These are phyloP conservation scores for Lichtheimia ramosa DNA, from an alignment of 371 early-diverging fungal genomes.

Conservation along the genomic window DNA sequence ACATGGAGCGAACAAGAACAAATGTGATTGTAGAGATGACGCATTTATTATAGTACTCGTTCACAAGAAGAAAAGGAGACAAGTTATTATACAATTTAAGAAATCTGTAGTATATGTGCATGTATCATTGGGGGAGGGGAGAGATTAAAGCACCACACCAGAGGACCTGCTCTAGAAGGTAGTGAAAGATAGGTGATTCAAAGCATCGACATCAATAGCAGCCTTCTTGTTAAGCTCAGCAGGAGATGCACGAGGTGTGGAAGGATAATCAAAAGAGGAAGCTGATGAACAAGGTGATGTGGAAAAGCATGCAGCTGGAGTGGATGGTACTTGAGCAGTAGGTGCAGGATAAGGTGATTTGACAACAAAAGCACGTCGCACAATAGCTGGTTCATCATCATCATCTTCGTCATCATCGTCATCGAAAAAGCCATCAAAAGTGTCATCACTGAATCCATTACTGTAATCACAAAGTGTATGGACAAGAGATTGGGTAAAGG, in stretches of 20 bases:
- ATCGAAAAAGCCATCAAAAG: too few relatives aligned
- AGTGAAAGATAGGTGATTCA: background rate
- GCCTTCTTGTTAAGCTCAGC: background rate
- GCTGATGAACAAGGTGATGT: constrained; percentile 6
- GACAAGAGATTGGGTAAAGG: background rate
- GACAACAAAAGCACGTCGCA: background rate
- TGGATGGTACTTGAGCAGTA: background rate
- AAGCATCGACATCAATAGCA: constrained; percentile 5
- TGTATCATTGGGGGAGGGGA: too few relatives aligned
- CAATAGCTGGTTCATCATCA: too few relatives aligned
- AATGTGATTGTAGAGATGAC: too few relatives aligned
- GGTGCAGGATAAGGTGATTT: background rate
- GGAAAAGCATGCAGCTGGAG: constrained; percentile 4
- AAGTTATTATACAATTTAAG: too few relatives aligned
- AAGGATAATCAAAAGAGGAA: constrained; percentile 1
- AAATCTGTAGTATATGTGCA: too few relatives aligned
- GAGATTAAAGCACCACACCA: too few relatives aligned
- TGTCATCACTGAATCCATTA: background rate
- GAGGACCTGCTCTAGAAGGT: background rate
- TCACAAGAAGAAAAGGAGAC: too few relatives aligned
- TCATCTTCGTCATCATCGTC: too few relatives aligned
- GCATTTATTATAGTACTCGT: too few relatives aligned
- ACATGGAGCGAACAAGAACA: too few relatives aligned
- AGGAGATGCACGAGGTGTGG: constrained; percentile 1
- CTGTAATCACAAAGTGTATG: constrained; percentile 4